These are phyloP conservation scores for Ophiocytium majus DNA, from an alignment of 352 stramenopile species.

Conservation along the genomic window DNA sequence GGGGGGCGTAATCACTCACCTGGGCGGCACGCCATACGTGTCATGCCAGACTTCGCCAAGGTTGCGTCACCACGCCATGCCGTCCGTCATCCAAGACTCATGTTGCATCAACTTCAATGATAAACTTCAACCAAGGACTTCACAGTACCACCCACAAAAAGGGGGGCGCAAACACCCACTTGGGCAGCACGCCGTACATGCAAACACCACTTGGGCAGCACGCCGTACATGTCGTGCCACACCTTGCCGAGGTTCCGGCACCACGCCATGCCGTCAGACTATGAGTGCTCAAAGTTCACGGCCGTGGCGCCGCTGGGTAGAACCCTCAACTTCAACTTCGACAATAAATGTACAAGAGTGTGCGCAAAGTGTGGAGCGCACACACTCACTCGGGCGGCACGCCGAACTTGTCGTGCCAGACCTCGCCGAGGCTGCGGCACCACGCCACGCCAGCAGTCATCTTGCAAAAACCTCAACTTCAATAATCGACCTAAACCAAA, in stretches of 20 bases:
- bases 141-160: too few species aligned
- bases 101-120: too few species aligned
- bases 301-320: constrained; percentile 75
- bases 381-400: constrained; percentile 14
- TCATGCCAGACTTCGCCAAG: constrained; percentile 72
- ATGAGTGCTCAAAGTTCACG: constrained; percentile 90
- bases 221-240: constrained; percentile 51
- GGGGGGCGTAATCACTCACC: too few species aligned
- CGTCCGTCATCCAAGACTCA: too few species aligned
- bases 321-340: constrained; percentile 75
- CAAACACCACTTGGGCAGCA: not conserved
- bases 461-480: too few species aligned
- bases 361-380: too few species aligned
- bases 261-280: constrained; percentile 82
- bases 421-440: constrained; percentile 84
- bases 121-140: too few species aligned
- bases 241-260: constrained; percentile 84
- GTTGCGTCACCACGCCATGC: constrained; percentile 85
- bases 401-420: constrained; percentile 56
- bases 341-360: too few species aligned
- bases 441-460: too few species aligned
- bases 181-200: constrained; percentile 48
- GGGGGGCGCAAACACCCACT: too few species aligned
- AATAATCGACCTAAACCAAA: too few species aligned
- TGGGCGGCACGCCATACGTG: constrained; percentile 47